These are phyloP conservation scores for Pharus latifolius DNA, from an alignment of 176 grass and related monocot species.

Conservation along the genomic window DNA sequence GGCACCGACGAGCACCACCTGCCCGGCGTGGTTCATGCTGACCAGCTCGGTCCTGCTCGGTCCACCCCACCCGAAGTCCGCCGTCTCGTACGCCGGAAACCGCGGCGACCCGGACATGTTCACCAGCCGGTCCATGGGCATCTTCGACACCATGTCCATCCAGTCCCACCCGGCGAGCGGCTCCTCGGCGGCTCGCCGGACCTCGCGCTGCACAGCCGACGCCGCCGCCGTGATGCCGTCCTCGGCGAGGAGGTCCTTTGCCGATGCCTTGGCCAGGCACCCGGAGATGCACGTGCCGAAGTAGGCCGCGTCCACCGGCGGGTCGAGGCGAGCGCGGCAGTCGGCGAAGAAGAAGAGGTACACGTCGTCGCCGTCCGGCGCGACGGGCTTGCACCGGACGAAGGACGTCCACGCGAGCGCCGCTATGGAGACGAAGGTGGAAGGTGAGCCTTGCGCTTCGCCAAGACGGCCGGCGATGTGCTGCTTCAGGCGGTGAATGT, in stretches of 20 bases:
- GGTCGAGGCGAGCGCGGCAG: slow-evolving; percentile 25
- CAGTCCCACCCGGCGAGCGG: slow-evolving; percentile 17
- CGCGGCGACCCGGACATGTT: slow-evolving; percentile 7
- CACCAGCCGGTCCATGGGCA: background rate
- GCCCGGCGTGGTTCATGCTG: slow-evolving; percentile 24
- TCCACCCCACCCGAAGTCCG: slow-evolving; percentile 41
- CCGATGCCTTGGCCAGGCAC: background rate
- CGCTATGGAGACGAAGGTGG: slow-evolving; percentile 24
- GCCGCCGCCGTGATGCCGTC: background rate
- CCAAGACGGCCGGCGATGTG: background rate
- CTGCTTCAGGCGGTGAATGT: slow-evolving; percentile 27
- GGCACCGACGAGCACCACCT: slow-evolving; percentile 15
- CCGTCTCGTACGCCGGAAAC: slow-evolving; percentile 34
- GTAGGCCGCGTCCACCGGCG: slow-evolving; percentile 1
- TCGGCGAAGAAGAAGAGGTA: slow-evolving; percentile 36
- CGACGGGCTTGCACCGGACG: slow-evolving; percentile 1
- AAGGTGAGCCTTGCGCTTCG: background rate
- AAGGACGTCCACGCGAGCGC: slow-evolving; percentile 22
- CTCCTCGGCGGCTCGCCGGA: background rate
- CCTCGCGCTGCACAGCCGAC: background rate
- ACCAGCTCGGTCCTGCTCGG: slow-evolving; percentile 19
- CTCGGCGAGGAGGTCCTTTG: background rate
- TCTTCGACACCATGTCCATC: background rate
- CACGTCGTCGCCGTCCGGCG: slow-evolving; percentile 6
- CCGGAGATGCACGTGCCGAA: slow-evolving; percentile 33